phyloP scores from a whole-genome alignment of 257 asterid genomes.

The Asclepias syriaca region DNA sequence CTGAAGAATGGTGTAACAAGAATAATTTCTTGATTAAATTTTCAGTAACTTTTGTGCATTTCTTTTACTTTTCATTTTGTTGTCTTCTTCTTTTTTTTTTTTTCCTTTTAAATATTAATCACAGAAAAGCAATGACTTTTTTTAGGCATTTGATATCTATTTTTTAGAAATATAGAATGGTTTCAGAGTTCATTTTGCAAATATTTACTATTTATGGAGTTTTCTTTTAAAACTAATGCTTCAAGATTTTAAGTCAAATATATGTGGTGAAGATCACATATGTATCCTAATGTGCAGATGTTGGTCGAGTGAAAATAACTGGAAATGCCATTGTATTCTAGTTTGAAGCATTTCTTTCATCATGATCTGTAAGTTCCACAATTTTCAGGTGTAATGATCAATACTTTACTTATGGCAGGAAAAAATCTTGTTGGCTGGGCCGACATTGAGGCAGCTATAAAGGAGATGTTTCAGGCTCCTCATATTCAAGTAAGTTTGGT shows the following conservation, averaged over 20 bases:
- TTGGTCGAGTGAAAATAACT: neutral
- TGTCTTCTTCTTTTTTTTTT: neutral
- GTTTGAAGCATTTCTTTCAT: neutral
- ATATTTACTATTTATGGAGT: neutral
- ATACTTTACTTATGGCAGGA: conserved; percentile 36
- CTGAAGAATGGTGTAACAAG: neutral
- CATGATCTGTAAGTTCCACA: neutral
- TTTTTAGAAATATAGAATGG: too few relatives aligned
- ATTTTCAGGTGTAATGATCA: neutral
- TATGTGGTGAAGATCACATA: neutral
- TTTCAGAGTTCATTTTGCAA: neutral
- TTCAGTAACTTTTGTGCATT: neutral
- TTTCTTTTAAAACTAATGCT: neutral
- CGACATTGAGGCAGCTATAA: conserved; percentile 81
- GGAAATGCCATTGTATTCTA: neutral
- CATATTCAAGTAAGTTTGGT: conserved; percentile 75
- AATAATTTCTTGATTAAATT: neutral
- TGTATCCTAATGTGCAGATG: neutral
- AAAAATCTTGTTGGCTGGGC: conserved; percentile 57
- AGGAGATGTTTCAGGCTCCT: conserved; percentile 99
- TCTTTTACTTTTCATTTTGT: too few relatives aligned
- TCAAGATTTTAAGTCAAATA: neutral
- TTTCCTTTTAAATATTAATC: neutral
- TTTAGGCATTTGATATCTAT: neutral
- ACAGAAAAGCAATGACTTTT: neutral